Percentiles rank a stretch among this genome's conserved stretches.
Conservation (phyloP, 2,329 filamentous ascomycete species). For the Chrysoporthe deuterocubensis region DNA sequence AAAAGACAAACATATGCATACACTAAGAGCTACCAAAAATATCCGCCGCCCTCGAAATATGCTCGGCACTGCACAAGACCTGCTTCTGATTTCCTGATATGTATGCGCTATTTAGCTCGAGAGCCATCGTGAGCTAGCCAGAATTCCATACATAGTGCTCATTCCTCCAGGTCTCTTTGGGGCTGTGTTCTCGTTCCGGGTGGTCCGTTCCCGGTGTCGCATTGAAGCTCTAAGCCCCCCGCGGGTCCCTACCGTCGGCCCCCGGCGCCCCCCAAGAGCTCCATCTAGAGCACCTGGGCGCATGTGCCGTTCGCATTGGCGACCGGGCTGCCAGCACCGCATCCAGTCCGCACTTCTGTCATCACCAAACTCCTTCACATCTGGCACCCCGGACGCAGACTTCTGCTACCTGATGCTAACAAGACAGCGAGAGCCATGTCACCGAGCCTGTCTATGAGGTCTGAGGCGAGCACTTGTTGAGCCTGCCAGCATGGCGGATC, state of each 20-base stretch:
- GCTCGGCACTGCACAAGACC: too few relatives aligned
- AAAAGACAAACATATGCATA: not conserved
- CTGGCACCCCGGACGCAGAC: not conserved
- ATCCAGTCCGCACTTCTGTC: not conserved
- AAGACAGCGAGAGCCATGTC: not conserved
- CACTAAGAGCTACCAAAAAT: not conserved
- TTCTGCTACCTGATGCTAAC: not conserved
- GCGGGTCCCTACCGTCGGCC: not conserved
- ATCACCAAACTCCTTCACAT: not conserved
- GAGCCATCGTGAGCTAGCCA: too few relatives aligned
- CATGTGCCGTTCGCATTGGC: conserved; percentile 1
- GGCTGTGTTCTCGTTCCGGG: not conserved
- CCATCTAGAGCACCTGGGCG: not conserved
- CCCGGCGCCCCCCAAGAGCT: not conserved
- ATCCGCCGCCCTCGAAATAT: too few relatives aligned
- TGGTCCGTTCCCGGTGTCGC: not conserved
- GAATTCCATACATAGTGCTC: too few relatives aligned
- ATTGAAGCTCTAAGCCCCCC: not conserved
- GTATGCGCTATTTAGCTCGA: too few relatives aligned
- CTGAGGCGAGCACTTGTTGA: not conserved
- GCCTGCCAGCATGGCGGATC: conserved; percentile 18
- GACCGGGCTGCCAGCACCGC: not conserved
- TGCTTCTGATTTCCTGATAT: too few relatives aligned
- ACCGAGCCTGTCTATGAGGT: not conserved
- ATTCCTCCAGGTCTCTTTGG: too few relatives aligned